These are phyloP conservation scores for Parascedosporium putredinis DNA, from an alignment of 2,329 filamentous ascomycete genomes.

Conservation along the genomic window DNA sequence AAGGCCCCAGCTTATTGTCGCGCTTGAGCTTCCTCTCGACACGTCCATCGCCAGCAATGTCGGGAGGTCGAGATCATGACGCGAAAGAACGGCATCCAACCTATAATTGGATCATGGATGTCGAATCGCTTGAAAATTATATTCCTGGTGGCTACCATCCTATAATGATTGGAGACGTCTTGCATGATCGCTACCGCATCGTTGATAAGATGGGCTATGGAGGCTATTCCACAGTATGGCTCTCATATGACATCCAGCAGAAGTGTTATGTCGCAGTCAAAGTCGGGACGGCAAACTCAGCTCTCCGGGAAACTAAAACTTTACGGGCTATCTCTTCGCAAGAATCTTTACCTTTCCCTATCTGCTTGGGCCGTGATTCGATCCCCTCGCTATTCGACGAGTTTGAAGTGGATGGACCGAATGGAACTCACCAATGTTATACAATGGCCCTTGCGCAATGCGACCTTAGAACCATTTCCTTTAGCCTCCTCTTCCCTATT, in stretches of 20 bases:
- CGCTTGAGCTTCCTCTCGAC: background rate
- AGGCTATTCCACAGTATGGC: conserved; percentile 28
- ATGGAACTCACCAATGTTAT: conserved; percentile 19
- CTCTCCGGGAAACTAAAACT: conserved; percentile 1
- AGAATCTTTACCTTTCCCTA: background rate
- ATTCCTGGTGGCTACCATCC: conserved; percentile 21
- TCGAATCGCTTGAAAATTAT: conserved; percentile 11
- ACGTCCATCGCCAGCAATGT: background rate
- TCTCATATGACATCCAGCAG: conserved; percentile 15
- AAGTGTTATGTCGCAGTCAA: conserved; percentile 11
- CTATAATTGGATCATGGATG: background rate
- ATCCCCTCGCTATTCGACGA: conserved; percentile 14
- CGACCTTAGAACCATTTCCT: conserved; percentile 19
- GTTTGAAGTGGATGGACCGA: conserved; percentile 18
- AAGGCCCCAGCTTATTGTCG: background rate
- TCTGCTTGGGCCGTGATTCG: background rate
- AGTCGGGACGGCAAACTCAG: conserved; percentile 2
- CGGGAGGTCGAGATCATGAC: background rate
- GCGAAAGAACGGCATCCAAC: background rate
- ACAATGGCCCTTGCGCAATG: conserved; percentile 16
- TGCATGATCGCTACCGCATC: conserved; percentile 25
- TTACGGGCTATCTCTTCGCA: conserved; percentile 5
- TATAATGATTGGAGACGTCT: conserved; percentile 20
- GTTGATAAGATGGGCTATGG: conserved; percentile 28
- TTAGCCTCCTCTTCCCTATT: conserved; percentile 13